These are phyloP conservation scores for Omphalotus guepiniiformis DNA, from an alignment of 768 basidiomycete genomes.

Conservation along the genomic window DNA sequence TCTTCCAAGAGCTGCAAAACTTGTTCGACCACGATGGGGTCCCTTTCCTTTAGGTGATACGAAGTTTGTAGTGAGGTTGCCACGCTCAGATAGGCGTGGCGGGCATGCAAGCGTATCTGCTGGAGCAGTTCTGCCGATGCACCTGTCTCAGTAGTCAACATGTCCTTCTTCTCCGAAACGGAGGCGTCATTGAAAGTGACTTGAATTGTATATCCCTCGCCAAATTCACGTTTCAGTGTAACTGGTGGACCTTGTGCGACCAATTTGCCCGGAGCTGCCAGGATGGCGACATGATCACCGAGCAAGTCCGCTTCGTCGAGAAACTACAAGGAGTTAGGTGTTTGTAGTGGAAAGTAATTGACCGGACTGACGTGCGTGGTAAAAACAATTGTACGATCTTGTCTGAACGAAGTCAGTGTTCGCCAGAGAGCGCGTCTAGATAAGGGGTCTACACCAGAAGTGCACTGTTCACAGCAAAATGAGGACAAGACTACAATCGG, in stretches of 20 bases:
- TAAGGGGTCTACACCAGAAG: slow-evolving; percentile 79
- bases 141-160: slow-evolving; percentile 14
- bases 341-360: neutral
- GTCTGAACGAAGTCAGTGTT: slow-evolving; percentile 60
- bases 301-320: slow-evolving; percentile 78
- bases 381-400: slow-evolving; percentile 66
- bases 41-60: slow-evolving; percentile 61
- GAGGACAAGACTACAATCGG: neutral
- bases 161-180: slow-evolving; percentile 23
- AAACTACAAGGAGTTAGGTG: slow-evolving; percentile 37
- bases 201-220: slow-evolving; percentile 66
- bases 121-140: slow-evolving; percentile 31
- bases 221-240: slow-evolving; percentile 63
- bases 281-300: slow-evolving; percentile 70
- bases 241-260: slow-evolving; percentile 75
- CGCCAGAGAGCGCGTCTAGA: slow-evolving; percentile 78
- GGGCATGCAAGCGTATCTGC: slow-evolving; percentile 40
- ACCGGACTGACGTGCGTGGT: slow-evolving; percentile 64
- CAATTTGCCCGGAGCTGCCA: slow-evolving; percentile 71
- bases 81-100: slow-evolving; percentile 37
- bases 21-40: slow-evolving; percentile 46
- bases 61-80: slow-evolving; percentile 39
- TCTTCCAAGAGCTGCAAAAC: slow-evolving; percentile 54
- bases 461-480: slow-evolving; percentile 49
- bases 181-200: slow-evolving; percentile 37